A percentile compares a stretch with the other conserved stretches of the same genome.
Conservation (phyloP, 192 early-diverging fungal genomes). For the Coemansia sp. region DNA sequence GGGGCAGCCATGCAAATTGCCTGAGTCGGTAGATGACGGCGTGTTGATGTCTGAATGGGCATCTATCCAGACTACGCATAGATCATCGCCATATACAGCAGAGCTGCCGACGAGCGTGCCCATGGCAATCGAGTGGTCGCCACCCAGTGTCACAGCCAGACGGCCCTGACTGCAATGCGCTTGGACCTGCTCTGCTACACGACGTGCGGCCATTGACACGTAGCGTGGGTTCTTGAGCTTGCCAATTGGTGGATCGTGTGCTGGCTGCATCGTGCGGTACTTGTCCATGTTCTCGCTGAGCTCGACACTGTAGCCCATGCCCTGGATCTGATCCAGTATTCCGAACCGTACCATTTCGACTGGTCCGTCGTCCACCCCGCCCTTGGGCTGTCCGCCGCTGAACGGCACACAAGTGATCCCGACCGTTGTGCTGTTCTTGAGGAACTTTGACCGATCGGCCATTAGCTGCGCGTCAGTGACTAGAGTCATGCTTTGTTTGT, state of each 20-base stretch:
- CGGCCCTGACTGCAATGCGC: constrained; percentile 63
- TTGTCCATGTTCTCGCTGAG: constrained; percentile 72
- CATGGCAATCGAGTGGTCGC: constrained; percentile 93
- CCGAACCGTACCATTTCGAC: constrained; percentile 81
- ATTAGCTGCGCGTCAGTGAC: constrained; percentile 41
- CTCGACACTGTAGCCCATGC: constrained; percentile 77
- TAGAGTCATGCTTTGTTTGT: neutral
- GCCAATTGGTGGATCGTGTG: constrained; percentile 66
- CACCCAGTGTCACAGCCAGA: constrained; percentile 90
- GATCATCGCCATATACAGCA: constrained; percentile 69
- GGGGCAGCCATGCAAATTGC: constrained; percentile 96
- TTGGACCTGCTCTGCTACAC: constrained; percentile 65
- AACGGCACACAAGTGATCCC: constrained; percentile 75
- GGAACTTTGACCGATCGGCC: constrained; percentile 56
- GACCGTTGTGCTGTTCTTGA: constrained; percentile 61
- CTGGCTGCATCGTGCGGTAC: constrained; percentile 67
- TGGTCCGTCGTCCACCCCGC: constrained; percentile 89
- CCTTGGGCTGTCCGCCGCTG: constrained; percentile 76
- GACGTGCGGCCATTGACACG: constrained; percentile 75
- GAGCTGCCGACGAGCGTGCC: constrained; percentile 84
- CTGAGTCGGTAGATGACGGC: constrained; percentile 78
- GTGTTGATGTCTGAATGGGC: constrained; percentile 97
- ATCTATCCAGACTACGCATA: constrained; percentile 94
- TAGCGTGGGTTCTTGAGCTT: constrained; percentile 83
- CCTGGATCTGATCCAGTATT: constrained; percentile 77